These are phyloP conservation scores for Miscanthus lutarioriparius DNA, from an alignment of 176 grass and related monocot genomes.

Conservation along the genomic window DNA sequence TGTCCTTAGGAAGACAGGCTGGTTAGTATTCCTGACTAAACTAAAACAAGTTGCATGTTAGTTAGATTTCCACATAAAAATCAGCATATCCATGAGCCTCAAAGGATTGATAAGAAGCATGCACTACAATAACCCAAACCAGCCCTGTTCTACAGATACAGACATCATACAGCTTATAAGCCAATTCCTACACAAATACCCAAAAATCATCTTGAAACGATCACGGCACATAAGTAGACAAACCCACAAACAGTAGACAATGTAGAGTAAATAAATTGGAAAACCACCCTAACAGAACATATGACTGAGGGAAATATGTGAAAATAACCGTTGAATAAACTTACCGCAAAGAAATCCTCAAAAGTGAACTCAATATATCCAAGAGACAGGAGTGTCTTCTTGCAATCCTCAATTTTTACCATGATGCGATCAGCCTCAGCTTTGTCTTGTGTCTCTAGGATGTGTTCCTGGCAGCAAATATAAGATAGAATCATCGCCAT, in stretches of 20 bases:
- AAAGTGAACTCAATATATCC: constrained; percentile 96
- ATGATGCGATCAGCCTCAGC: constrained; percentile 81
- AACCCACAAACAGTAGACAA: background rate
- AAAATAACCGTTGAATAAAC: constrained; percentile 26
- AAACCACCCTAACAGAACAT: background rate
- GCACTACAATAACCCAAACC: background rate
- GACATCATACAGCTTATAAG: background rate
- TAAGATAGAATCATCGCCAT: constrained; percentile 10
- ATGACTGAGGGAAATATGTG: background rate
- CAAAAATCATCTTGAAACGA: constrained; percentile 11
- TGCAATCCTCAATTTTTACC: constrained; percentile 75
- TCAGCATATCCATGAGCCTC: background rate
- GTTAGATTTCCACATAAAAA: background rate
- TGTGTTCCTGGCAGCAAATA: constrained; percentile 72
- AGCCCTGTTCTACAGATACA: background rate
- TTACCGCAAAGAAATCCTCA: constrained; percentile 97
- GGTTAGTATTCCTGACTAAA: constrained; percentile 1
- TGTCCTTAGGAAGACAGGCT: background rate
- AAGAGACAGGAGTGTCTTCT: constrained; percentile 61
- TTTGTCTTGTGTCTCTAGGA: constrained; percentile 87
- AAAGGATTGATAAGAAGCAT: background rate
- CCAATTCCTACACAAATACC: background rate
- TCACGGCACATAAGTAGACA: background rate
- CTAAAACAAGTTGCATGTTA: background rate
- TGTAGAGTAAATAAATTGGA: background rate